Base-by-base conservation (phyloP, 768 basidiomycete species). In the Terana coerulea region DNA sequence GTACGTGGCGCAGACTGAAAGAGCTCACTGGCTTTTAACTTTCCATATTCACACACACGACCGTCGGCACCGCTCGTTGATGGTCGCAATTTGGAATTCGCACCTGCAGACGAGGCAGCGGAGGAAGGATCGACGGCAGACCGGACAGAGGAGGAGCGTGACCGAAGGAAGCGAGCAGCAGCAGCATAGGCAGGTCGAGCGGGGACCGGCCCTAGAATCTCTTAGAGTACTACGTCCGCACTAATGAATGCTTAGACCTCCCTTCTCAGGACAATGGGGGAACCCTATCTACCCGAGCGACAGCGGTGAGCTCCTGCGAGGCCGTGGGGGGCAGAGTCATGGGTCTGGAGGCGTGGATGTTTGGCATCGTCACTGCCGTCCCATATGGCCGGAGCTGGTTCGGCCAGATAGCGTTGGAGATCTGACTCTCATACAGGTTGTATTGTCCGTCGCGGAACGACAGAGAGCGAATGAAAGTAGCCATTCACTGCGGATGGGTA, bases 1-100 rank as follows among this genome's bases (percentile, higher is more conserved):
- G 83, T 67, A 71, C 74, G 58, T 83, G 80, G 83, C 74, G 80
- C 70, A 77, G 72, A 69, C 69, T 89, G 62, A 82, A 82, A 77
- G 74, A 71, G 69, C 79, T 86, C 68, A 83, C 79, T 73, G 79
- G 84, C 59, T 72, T 78, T 72, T 91, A 70, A 86, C 78, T 76
- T 78, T 76, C 55, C 69, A 73, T 75, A 74, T 74, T 73, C 75
- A 75, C 72, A 78, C 25, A 24, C 44, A 52, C 52, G 43, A 35
- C 48, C 28, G 35, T 28, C 21, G 42, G 44, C 47, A 40, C 40
- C 40, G 37, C 26, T 30, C 29, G 47, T 33, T 43, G 46, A 54
- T 49, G 47, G 47, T 52, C 43, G 15, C 42, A 37, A n/a, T 45
- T 36, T 19, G 22, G 14, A 40, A 19, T 43, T 28, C 30, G 49